phyloP scores from a whole-genome alignment of 441 rosid genomes.

The Gossypium davidsonii region DNA sequence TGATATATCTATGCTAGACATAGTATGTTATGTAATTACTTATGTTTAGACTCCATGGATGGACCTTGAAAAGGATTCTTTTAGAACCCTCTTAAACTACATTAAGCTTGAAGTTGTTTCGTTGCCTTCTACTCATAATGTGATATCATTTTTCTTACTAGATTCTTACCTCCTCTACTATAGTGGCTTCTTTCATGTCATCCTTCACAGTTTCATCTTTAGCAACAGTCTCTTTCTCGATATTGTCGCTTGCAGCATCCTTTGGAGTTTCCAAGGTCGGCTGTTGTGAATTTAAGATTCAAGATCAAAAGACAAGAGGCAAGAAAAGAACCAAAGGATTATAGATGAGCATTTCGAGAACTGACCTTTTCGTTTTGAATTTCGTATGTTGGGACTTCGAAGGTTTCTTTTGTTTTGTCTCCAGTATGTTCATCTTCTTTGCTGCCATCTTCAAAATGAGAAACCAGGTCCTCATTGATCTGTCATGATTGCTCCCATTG shows the following conservation, averaged over 20 bases:
- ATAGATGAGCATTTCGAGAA: neutral
- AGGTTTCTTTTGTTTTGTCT: constrained; percentile 20
- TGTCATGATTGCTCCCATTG: constrained; percentile 20
- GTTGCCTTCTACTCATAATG: neutral
- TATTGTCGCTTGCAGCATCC: constrained; percentile 15
- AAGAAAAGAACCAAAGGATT: neutral
- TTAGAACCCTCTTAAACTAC: neutral
- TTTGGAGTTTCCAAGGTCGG: constrained; percentile 13
- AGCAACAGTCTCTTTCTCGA: constrained; percentile 16
- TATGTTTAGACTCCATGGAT: constrained; percentile 6
- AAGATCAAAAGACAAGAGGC: constrained; percentile 12
- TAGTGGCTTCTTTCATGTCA: constrained; percentile 22
- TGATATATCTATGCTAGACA: constrained; percentile 18
- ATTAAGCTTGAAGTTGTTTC: constrained; percentile 5
- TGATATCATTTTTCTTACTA: neutral
- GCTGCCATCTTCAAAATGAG: constrained; percentile 21
- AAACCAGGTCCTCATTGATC: constrained; percentile 18
- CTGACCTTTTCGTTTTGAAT: constrained; percentile 27
- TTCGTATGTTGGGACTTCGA: neutral
- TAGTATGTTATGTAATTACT: neutral
- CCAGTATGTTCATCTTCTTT: constrained; percentile 20
- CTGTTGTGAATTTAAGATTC: constrained; percentile 17
- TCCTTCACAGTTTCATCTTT: constrained; percentile 18
- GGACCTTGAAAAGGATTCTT: constrained; percentile 8
- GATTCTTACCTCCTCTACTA: constrained; percentile 35